Base-by-base conservation (phyloP, 2,329 filamentous ascomycete genomes). In the Fusarium sp. region DNA sequence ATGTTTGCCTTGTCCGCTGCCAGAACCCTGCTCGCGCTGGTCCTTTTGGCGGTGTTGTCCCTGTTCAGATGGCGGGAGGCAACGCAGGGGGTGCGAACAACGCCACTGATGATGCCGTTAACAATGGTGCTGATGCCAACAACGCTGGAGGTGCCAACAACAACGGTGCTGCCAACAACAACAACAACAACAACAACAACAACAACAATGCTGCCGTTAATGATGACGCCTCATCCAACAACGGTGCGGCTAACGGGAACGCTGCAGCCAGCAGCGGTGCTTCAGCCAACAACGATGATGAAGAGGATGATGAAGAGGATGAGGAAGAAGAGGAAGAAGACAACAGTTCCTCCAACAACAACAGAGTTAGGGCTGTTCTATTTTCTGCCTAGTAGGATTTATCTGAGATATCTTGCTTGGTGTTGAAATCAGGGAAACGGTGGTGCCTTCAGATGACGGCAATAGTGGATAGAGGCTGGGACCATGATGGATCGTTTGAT, bases 1-100 rank as follows among this genome's bases (percentile, higher is more conserved):
- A 89, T 74, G 86, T 91, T 75, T 92, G 90, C 83, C 87, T 92
- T 75, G 89, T 92, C 59, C 86, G 89, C 30, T 91, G 90, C 83
- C 82, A 90, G 83, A 92, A 92, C 81, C 85, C 84, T 1, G 90
- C 90, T 37, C 82, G 86, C 63, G 89, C 89, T 40, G 90, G 90
- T 15, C 90, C 90, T 33, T 92, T 92, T 76, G 90, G 90, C 63
- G 89, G 89, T 56, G 88, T 89, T 73, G 86, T 91, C 20, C 87
- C 89, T 14, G 86, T 90, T 9, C 88, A 90, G 80, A 87, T 84
- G 79, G 79, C 77, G 12, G 76, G 47, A 4, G 59, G 52, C 12
- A 45, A 22, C 40, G 40, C 20, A 15, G 40, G 40, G 22, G 40
- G 40, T 45, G 40, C 40, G 40, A 45, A 45, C 40, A 45, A 45